Evolutionary conservation across 2,329 filamentous ascomycete genomes (phyloP).

Genomic region (Raffaelea arxii): DNA sequence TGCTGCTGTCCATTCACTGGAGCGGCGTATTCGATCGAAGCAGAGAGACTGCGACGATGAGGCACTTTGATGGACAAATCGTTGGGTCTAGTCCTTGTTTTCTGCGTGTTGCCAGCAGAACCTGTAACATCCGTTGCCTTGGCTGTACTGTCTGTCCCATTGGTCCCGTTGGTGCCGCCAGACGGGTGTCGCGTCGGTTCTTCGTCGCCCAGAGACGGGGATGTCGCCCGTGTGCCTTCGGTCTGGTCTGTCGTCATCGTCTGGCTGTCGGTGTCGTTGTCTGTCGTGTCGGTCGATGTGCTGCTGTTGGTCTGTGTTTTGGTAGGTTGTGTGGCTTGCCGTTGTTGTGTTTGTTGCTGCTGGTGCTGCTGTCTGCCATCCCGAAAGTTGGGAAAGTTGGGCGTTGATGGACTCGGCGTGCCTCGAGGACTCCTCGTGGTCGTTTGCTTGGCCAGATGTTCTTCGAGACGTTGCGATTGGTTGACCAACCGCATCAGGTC

Average conservation of each 20-base stretch:
- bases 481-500: not conserved
- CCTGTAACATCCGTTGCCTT: not conserved
- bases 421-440: no score
- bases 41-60: constrained; percentile 36
- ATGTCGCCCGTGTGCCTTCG: not conserved
- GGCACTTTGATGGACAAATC: constrained; percentile 35
- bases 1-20: constrained; percentile 2
- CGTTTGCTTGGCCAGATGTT: not conserved
- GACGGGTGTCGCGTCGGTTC: not conserved
- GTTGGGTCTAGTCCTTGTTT: constrained; percentile 10
- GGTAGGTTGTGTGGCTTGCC: not conserved
- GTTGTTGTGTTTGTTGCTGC: not conserved
- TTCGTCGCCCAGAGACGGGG: not conserved
- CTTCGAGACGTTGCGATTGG: not conserved
- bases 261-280: not conserved
- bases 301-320: not conserved
- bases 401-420: no score
- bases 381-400: no score
- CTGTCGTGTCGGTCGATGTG: not conserved
- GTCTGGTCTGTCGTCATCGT: not conserved
- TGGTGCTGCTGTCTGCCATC: not conserved
- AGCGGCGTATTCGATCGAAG: constrained; percentile 31
- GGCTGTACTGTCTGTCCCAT: not conserved
- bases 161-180: not conserved
- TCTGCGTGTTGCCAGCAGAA: constrained; percentile 1